These are phyloP conservation scores for Chaetoscypha palmicola DNA, from an alignment of 2,329 filamentous ascomycete species.

Conservation along the genomic window DNA sequence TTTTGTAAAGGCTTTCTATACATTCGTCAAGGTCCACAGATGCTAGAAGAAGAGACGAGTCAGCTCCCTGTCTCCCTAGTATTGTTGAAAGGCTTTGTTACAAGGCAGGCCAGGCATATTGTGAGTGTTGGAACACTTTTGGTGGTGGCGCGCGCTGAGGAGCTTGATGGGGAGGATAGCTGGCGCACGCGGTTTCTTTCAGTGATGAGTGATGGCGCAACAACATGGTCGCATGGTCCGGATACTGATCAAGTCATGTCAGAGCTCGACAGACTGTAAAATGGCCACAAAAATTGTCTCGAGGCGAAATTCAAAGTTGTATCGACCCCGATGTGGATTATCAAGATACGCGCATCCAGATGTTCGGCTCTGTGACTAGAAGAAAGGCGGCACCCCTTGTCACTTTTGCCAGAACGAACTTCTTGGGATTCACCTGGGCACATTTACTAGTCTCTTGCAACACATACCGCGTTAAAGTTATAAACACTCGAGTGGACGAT, in stretches of 20 bases:
- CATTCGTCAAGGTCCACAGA: constrained; percentile 98
- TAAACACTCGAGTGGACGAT: no score
- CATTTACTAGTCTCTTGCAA: no score
- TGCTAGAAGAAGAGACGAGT: constrained; percentile 43
- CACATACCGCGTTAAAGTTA: no score
- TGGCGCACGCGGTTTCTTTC: constrained; percentile 20
- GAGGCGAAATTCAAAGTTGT: neutral
- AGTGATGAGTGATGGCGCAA: constrained; percentile 24
- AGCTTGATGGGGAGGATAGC: constrained; percentile 20
- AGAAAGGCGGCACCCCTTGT: no score
- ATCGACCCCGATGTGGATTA: neutral
- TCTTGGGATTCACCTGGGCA: no score
- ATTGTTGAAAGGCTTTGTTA: constrained; percentile 31
- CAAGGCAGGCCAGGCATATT: constrained; percentile 52
- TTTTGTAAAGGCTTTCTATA: constrained; percentile 92
- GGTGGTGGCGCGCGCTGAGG: constrained; percentile 15
- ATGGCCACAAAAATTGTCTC: neutral
- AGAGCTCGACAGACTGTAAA: constrained; percentile 1
- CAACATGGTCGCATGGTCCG: constrained; percentile 30
- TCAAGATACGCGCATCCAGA: no score
- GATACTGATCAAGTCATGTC: constrained; percentile 21
- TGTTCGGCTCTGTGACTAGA: neutral
- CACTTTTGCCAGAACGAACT: no score
- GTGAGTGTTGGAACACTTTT: constrained; percentile 18
- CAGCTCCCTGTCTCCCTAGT: neutral